A percentile compares a stretch with the other conserved stretches of the same genome.
phyloP scores from a whole-genome alignment of 768 basidiomycete genomes.

The Hygrophorus russula region DNA sequence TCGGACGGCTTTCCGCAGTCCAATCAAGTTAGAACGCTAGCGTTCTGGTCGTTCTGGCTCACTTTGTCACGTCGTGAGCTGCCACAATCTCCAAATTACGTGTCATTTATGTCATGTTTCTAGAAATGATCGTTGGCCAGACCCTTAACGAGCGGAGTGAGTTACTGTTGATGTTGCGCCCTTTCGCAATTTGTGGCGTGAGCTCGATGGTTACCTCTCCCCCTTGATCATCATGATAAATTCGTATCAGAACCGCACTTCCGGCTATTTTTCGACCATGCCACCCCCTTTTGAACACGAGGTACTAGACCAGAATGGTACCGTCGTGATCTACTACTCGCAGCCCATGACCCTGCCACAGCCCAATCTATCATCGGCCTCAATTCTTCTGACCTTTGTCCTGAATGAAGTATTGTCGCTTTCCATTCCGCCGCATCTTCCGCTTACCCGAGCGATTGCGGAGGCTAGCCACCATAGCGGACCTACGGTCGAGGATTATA shows the following conservation, averaged over 20 bases:
- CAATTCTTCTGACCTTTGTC: slow-evolving; percentile 43
- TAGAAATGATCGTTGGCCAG: slow-evolving; percentile 28
- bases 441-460: slow-evolving; percentile 34
- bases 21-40: slow-evolving; percentile 17
- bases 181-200: slow-evolving; percentile 19
- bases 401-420: slow-evolving; percentile 35
- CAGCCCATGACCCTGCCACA: slow-evolving; percentile 11
- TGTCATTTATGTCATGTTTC: background rate
- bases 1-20: slow-evolving; percentile 7
- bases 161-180: slow-evolving; percentile 30
- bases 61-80: slow-evolving; percentile 28
- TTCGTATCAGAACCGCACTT: background rate
- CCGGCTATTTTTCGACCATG: background rate
- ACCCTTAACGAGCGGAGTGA: slow-evolving; percentile 26
- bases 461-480: slow-evolving; percentile 31
- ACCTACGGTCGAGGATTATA: slow-evolving; percentile 45
- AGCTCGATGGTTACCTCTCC: background rate
- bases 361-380: slow-evolving; percentile 29
- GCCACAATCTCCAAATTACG: background rate
- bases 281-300: too few species aligned
- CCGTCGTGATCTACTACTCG: background rate
- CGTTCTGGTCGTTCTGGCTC: slow-evolving; percentile 31
- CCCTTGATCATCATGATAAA: background rate
- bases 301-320: background rate
- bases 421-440: slow-evolving; percentile 39